Evolutionary conservation across 2,329 filamentous ascomycete species (phyloP), one percentile per base, ranked within the genome.

Genomic region (Chaetothyriales sp.): DNA sequence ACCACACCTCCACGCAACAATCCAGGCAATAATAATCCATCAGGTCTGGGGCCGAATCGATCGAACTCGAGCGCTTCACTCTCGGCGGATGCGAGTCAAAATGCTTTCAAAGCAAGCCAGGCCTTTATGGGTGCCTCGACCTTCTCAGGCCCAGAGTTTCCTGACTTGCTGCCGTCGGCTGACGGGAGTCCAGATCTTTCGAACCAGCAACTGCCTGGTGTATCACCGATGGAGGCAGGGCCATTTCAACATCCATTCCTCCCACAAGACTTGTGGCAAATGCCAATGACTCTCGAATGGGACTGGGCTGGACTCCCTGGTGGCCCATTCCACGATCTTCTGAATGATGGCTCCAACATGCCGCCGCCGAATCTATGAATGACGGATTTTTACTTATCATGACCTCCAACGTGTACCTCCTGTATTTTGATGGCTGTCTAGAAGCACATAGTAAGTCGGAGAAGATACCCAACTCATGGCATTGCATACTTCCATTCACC

Each of bases 241-340:
- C 62, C 73, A 18, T 88, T 89, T 62, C 83, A 89, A 61, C 85
- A 93, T 58, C 89, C 89, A 0, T 83, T 95, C 61, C 79, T 96
- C 19, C 90, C 92, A 3, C 87, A 90, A 60, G 92, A 96, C 67
- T 68, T 96, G 22, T 98, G 92, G 80, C 84, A 90, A 65, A 82
- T 96, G 78, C 89, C 90, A 1, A 94, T 95, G 82, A 93, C 86
- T 2, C 75, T 96, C 19, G 90, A 96, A 64, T 95, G 89, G 88
- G 87, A 84, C 57, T 85, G 81, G 81, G 78, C 70, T 2, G 70
- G 73, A 19, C 56, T 58, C 46, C 51, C 52, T 7, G 52, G 55
- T 22, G 44, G 50, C 18, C 47, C 46, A 18, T 55, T 48, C 48
- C 53, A 55, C 44, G 54, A 58, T 49, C 55, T 58, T 36, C 49